Base-by-base conservation (phyloP, 257 asterid species). In the Jasminum sambac region DNA sequence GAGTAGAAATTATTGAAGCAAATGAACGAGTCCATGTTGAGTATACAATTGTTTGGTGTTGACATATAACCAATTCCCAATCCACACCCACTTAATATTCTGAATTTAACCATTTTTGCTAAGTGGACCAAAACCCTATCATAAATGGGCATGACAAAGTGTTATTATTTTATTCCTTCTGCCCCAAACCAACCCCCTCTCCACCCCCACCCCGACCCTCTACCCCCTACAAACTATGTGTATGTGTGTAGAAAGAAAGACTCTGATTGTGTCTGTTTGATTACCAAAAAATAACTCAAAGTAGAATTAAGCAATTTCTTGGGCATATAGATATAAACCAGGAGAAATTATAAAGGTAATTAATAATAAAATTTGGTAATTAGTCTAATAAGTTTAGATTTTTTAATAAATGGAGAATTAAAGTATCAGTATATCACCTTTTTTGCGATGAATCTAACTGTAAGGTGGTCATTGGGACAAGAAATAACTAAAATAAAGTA, bases 11-110 rank as follows among this genome's bases (percentile, higher is more conserved):
- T 11, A 71, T 17, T 11, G 52, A 39, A 68, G 26, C 16, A 65
- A 65, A 68, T 21, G 12, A 65, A 65, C 38, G 21, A 74, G 58
- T 59, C 24, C 77, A 75, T 11, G 19, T n/a, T 59, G 78, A 76
- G 59, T 68, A 67, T 39, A 42, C 67, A 74, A 40, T 73, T 78
- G 83, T 43, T n/a, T 48, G 59, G 59, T 76, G 86, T 74, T 79
- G 86, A 84, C 84, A 68, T 81, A 46, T 84, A 84, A 84, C 89
- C 78, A 50, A 84, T 76, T 36, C 39, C 65, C 60, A 11, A 21
- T 46, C 57, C 2, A 46, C 23, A 13, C 50, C 84, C 57, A 75
- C 78, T 82, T 79, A 79, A 77, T 84, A 77, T 80, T 87, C 84
- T 80, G 78, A 83, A 38, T 11, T 72, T 80, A 78, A 10, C 86